Conservation (phyloP, 202 grass and related monocot species). For the Schoenoplectus tabernaemontani region DNA sequence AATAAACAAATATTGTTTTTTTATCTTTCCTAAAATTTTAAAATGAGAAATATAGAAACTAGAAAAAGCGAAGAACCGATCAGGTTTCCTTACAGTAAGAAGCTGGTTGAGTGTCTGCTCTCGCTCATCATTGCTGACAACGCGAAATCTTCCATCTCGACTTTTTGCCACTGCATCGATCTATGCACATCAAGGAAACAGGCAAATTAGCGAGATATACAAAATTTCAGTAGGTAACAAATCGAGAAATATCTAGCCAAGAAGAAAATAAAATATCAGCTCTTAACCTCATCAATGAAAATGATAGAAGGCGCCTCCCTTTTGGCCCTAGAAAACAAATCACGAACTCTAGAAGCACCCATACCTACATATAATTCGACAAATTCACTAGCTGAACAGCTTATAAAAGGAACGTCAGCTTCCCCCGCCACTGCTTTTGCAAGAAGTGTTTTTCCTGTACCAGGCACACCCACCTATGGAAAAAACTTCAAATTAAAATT, state of each 20-base stretch:
- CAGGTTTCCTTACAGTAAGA: constrained; percentile 59
- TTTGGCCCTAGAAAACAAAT: constrained; percentile 96
- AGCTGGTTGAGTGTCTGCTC: constrained; percentile 97
- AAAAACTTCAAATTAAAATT: constrained; percentile 22
- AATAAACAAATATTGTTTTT: constrained; percentile 15
- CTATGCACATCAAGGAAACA: constrained; percentile 31
- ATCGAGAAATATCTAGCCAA: background rate
- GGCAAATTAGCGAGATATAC: background rate
- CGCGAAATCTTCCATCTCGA: constrained; percentile 78
- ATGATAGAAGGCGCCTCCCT: constrained; percentile 92
- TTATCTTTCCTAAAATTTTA: constrained; percentile 24
- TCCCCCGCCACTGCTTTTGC: constrained; percentile 98
- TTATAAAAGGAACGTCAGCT: constrained; percentile 99
- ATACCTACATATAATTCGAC: constrained; percentile 98
- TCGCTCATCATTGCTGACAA: constrained; percentile 96
- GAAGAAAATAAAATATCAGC: background rate
- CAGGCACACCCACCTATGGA: constrained; percentile 87
- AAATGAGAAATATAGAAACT: background rate
- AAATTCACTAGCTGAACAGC: constrained; percentile 99
- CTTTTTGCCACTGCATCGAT: constrained; percentile 99
- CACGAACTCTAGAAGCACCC: constrained; percentile 93
- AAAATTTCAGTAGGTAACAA: background rate
- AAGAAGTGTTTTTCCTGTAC: constrained; percentile 97
- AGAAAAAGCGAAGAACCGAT: constrained; percentile 10
- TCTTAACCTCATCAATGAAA: constrained; percentile 94